phyloP scores from a whole-genome alignment of 495 filamentous ascomycete genomes.

The Neurospora hispaniola region DNA sequence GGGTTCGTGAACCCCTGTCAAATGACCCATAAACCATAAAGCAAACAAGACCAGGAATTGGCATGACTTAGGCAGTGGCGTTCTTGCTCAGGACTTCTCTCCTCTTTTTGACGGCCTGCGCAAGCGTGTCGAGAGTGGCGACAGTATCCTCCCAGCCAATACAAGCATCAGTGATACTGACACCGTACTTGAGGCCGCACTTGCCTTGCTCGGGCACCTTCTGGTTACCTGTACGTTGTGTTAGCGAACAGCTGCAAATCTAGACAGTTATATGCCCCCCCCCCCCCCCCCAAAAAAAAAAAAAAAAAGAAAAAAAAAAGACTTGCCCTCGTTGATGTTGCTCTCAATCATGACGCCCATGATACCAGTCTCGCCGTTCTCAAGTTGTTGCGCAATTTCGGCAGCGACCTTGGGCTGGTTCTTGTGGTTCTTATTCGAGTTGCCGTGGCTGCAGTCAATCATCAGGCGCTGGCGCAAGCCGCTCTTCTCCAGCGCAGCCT shows the following conservation, averaged over 20 bases:
- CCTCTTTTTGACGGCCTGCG: slow-evolving; percentile 65
- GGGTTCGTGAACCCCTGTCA: background rate
- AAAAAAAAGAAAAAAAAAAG: too few relatives aligned
- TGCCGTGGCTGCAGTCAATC: slow-evolving; percentile 97
- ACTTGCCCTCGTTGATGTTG: slow-evolving; percentile 80
- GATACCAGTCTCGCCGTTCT: slow-evolving; percentile 72
- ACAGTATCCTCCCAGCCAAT: slow-evolving; percentile 94
- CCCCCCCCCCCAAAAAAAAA: too few relatives aligned
- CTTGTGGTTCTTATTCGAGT: slow-evolving; percentile 90
- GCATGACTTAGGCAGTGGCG: slow-evolving; percentile 1
- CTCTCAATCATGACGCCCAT: slow-evolving; percentile 99
- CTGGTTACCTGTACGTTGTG: slow-evolving; percentile 53
- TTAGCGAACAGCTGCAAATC: slow-evolving; percentile 8
- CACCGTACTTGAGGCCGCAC: slow-evolving; percentile 79
- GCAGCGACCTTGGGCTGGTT: slow-evolving; percentile 95
- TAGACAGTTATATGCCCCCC: background rate
- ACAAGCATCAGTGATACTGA: slow-evolving; percentile 97
- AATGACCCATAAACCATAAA: background rate
- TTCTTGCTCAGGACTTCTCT: slow-evolving; percentile 34
- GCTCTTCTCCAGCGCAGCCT: slow-evolving; percentile 21
- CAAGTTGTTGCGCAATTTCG: slow-evolving; percentile 72
- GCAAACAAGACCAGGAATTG: background rate
- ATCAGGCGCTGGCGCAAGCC: slow-evolving; percentile 60
- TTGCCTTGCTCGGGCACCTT: slow-evolving; percentile 89
- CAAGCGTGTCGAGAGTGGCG: slow-evolving; percentile 63